phyloP scores from a whole-genome alignment of 139 green algal genomes.

The Auxenochlorella protothecoides region DNA sequence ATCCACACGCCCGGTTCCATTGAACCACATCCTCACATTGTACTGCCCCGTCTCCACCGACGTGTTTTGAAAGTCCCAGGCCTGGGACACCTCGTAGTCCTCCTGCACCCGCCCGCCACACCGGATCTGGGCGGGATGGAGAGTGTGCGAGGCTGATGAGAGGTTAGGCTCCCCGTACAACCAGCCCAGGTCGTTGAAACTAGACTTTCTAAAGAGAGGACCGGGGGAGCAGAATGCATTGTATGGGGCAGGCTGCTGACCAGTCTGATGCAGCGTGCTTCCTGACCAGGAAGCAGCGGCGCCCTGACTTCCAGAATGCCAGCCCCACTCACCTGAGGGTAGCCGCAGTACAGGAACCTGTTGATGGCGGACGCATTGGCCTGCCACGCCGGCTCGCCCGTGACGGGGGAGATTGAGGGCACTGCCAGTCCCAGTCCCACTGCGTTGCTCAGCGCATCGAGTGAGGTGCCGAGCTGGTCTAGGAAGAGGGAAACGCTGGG shows the following conservation, averaged over 20 bases:
- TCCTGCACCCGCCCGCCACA: too few species aligned
- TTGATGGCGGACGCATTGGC: constrained; percentile 17
- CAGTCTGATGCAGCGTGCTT: too few species aligned
- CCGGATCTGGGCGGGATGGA: too few species aligned
- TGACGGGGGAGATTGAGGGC: background rate
- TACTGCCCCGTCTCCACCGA: background rate
- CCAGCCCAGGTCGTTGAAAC: too few species aligned
- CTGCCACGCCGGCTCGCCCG: constrained; percentile 1
- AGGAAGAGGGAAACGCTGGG: constrained; percentile 16
- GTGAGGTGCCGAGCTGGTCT: background rate
- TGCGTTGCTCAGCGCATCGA: constrained; percentile 1
- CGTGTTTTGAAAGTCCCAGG: constrained; percentile 31
- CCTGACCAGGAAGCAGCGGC: too few species aligned
- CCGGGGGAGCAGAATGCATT: too few species aligned
- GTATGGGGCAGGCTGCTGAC: too few species aligned
- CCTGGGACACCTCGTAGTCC: constrained; percentile 1
- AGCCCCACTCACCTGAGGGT: constrained; percentile 19
- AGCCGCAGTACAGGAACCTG: constrained; percentile 47
- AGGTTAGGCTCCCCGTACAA: too few species aligned
- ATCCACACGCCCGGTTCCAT: constrained; percentile 22
- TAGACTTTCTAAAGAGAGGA: too few species aligned
- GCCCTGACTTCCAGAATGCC: too few species aligned
- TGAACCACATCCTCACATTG: constrained; percentile 31
- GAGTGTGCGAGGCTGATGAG: too few species aligned
- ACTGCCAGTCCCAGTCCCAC: background rate